Evolutionary conservation across 2,329 filamentous ascomycete genomes (phyloP), one percentile per base, ranked within the genome.

Genomic region (Orbilia javanica): DNA sequence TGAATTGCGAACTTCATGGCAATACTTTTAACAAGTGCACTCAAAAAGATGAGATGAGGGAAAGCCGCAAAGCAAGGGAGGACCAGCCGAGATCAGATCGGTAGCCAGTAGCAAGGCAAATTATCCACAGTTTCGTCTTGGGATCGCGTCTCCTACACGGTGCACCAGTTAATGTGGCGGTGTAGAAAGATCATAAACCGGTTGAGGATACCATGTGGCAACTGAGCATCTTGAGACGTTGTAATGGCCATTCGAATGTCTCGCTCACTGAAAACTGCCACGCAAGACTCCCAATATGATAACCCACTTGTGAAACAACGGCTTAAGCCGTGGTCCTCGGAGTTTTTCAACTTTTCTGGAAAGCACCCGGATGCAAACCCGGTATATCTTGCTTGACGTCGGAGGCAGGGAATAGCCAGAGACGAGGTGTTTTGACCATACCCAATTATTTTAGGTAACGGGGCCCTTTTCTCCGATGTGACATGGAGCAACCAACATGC

Each of bases 331-430:
- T 64, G 67, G 68, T 64, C 67, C 50, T 78, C 74, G 74, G 74
- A 53, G 74, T 36, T 46, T 78, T 78, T 68, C 63, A 67, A 46
- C 70, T 62, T 55, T 78, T 78, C 62, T 72, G 74, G 74, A 78
- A 78, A 78, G 63, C 67, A 63, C 67, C 67, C 48, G 39, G 18
- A 31, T 39, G 34, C 11, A 60, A 71, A 63, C 50, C 29, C 50
- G 60, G 50, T 66, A 39, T 48, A 65, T 55, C 20, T 65, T 60
- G 57, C 55, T 52, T 66, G 50, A 55, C 55, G 42, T 53, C 52
- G 67, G 62, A 62, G 39, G 46, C 74, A 22, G 53, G 25, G 36
- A 60, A 50, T 2, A 36, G n/a, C n/a, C 27, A 67, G 39, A 64
- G 64, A 68, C 53, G 53, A 53, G 60, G 39, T n/a, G n/a, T 20